Evolutionary conservation across 495 filamentous ascomycete species (phyloP).

Genomic region (Hypoxylon crocopeplum): DNA sequence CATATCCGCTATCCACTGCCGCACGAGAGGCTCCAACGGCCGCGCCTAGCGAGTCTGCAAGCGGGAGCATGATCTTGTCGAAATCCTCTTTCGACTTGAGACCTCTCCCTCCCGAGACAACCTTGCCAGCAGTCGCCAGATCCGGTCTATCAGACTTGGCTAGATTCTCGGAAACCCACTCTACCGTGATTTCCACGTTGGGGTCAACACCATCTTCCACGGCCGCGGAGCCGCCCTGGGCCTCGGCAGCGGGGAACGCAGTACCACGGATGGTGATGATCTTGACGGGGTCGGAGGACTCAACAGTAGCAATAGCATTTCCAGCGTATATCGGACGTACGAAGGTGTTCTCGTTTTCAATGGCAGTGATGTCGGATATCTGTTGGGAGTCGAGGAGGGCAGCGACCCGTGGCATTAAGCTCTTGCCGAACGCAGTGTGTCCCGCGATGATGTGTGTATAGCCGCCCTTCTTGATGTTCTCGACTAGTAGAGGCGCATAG

Average conservation of each 20-base stretch:
- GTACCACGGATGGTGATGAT: conserved; percentile 92
- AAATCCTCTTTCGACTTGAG: conserved; percentile 98
- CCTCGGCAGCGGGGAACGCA: conserved; percentile 73
- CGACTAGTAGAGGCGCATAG: conserved; percentile 88
- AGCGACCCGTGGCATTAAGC: conserved; percentile 91
- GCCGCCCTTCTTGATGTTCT: conserved; percentile 93
- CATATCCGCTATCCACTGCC: conserved; percentile 96
- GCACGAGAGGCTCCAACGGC: conserved; percentile 94
- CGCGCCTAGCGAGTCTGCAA: conserved; percentile 90
- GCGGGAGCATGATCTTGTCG: conserved; percentile 85
- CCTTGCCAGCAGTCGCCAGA: conserved; percentile 81
- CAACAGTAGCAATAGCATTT: conserved; percentile 96
- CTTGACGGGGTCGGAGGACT: conserved; percentile 86
- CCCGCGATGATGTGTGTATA: conserved; percentile 90
- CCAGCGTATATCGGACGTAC: conserved; percentile 97
- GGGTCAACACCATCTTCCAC: conserved; percentile 74
- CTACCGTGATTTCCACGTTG: conserved; percentile 71
- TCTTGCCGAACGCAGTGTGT: conserved; percentile 97
- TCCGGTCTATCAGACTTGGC: conserved; percentile 95
- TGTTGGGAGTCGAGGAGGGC: conserved; percentile 92
- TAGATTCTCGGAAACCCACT: conserved; percentile 95
- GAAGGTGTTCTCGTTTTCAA: conserved; percentile 92
- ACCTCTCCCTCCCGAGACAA: conserved; percentile 93
- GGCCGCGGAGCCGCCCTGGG: conserved; percentile 59
- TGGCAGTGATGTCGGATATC: conserved; percentile 85